Percentiles rank a stretch among this genome's conserved stretches.
phyloP scores from a whole-genome alignment of 768 basidiomycete species.

The Rhodosporidiobolus sp. region DNA sequence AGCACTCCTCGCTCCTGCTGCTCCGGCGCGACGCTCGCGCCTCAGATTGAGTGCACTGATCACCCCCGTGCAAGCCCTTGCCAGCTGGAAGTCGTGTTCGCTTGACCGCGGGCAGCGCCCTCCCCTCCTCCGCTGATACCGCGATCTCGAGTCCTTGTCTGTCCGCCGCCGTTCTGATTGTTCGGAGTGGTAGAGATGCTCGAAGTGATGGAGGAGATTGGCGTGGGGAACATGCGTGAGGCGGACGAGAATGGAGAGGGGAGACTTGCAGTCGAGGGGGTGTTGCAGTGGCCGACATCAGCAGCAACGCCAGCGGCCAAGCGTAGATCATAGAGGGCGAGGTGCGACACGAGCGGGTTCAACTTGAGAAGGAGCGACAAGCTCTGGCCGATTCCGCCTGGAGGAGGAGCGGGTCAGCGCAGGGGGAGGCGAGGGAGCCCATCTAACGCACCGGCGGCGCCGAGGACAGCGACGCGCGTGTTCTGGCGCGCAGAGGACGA shows the following conservation, averaged over 20 bases:
- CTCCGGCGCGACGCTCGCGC: no score
- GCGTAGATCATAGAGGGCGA: conserved; percentile 83
- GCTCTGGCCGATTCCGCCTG: conserved; percentile 76
- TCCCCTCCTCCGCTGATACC: neutral
- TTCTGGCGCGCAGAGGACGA: conserved; percentile 31
- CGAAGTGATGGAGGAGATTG: no score
- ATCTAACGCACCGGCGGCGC: conserved; percentile 72
- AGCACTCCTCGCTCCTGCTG: no score
- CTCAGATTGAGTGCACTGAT: no score
- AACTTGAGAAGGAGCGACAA: conserved; percentile 88
- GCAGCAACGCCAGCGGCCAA: conserved; percentile 96
- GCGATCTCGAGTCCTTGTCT: neutral
- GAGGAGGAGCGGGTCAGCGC: neutral
- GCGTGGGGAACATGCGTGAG: neutral
- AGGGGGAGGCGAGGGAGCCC: neutral
- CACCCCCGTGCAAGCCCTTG: no score
- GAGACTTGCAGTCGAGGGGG: conserved; percentile 67
- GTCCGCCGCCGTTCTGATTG: neutral
- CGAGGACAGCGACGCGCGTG: conserved; percentile 91
- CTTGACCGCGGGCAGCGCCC: neutral
- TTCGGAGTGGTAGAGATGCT: no score
- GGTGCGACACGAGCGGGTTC: conserved; percentile 61
- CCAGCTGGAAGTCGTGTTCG: no score
- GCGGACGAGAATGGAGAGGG: no score
- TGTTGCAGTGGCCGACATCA: conserved; percentile 92